phyloP scores from a whole-genome alignment of 805 yeast genomes.

The Pichia paraexigua region DNA sequence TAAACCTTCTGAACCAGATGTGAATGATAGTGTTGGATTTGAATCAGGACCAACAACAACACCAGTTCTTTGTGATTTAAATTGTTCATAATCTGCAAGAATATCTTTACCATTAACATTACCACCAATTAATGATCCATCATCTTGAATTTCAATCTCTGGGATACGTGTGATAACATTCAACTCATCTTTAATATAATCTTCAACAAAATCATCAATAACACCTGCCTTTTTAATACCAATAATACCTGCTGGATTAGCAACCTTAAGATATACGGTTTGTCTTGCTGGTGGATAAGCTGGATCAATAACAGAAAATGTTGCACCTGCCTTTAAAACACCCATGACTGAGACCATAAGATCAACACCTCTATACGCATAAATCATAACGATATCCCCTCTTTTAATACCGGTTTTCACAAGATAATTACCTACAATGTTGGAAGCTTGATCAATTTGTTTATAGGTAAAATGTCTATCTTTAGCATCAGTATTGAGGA shows the following conservation, averaged over 20 bases:
- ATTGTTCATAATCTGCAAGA: conserved; percentile 38
- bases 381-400: conserved; percentile 97
- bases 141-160: conserved; percentile 65
- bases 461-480: conserved; percentile 73
- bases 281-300: conserved; percentile 99
- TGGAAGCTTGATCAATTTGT: conserved; percentile 89
- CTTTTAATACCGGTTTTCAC: conserved; percentile 70
- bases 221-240: conserved; percentile 87
- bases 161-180: conserved; percentile 68
- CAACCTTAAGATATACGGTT: conserved; percentile 85
- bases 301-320: conserved; percentile 97
- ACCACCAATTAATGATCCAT: conserved; percentile 68
- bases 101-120: conserved; percentile 36
- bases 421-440: conserved; percentile 84
- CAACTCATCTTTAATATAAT: conserved; percentile 67
- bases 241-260: conserved; percentile 85
- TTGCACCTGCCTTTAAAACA: conserved; percentile 96
- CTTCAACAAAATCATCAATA: conserved; percentile 67
- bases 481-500: conserved; percentile 41
- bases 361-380: conserved; percentile 96
- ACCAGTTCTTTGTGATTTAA: conserved; percentile 60
- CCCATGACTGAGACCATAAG: conserved; percentile 96
- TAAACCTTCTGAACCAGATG: conserved; percentile 96
- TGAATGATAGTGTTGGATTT: conserved; percentile 92
- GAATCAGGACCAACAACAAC: conserved; percentile 96